Base-by-base conservation (phyloP, 129 eudicot species). In the Chrysanthemum seticuspe region DNA sequence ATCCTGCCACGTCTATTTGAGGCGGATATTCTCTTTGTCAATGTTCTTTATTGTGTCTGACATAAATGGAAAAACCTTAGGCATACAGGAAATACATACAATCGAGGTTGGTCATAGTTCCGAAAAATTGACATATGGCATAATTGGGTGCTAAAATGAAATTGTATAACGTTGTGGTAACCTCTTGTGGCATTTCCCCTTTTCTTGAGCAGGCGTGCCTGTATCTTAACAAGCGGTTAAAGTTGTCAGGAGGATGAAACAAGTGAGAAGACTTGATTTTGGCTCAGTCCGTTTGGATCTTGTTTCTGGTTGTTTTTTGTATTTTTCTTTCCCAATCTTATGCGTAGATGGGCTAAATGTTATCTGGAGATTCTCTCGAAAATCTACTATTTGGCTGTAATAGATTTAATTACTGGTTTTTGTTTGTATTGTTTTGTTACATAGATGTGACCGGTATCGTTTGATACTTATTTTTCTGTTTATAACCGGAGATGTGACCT, bases 211-310 rank as follows among this genome's bases (percentile, higher is more conserved):
- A 74, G 78, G 44, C 27, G 61, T n/a, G 48, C 52, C 1, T 10
- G 72, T 25, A 31, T 47, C 61, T 76, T 15, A 50, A 34, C 45
- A 44, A 16, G 27, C 47, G 34, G 16, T 62, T 51, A 14, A 59
- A 72, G 25, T 34, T 21, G 65, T 50, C 65, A 5, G 1, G 52
- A 51, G 62, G 70, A 73, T 50, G 51, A 54, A 66, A 25, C 73
- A 66, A 13, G 54, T 48, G 48, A 31, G 67, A 53, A 62, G 48
- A 29, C 11, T 31, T 31, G 0, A 49, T 31, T 62, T 13, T 62
- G 48, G 67, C 11, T 29, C n/a, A 3, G 13, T 60, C 18, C 18
- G 11, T 40, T 40, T 40, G 47, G 47, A 40, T 40, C 10, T 40
- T 40, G 47, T 40, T 18, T 57, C 18, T n/a, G 3, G 21, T 57